Evolutionary conservation across 495 filamentous ascomycete genomes (phyloP).

Genomic region (Aspergillus baeticus): DNA sequence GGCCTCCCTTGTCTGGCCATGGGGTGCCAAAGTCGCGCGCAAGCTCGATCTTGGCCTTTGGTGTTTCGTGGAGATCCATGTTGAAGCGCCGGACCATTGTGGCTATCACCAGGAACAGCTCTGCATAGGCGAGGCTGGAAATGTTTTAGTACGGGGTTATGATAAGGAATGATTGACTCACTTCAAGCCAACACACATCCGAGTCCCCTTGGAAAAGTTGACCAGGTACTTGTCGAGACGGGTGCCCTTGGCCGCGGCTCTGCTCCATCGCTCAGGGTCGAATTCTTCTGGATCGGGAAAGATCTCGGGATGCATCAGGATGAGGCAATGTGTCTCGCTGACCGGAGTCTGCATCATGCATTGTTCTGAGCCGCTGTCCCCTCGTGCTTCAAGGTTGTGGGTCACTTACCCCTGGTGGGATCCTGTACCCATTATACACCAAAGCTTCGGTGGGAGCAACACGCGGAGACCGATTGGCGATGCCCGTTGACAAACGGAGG

Average conservation of each 20-base stretch:
- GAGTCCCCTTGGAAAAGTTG: slow-evolving; percentile 28
- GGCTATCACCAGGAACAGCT: slow-evolving; percentile 40
- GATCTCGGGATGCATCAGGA: slow-evolving; percentile 38
- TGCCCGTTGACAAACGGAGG: slow-evolving; percentile 38
- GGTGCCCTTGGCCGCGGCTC: slow-evolving; percentile 17
- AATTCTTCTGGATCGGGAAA: slow-evolving; percentile 43
- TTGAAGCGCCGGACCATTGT: slow-evolving; percentile 37
- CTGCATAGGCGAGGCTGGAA: slow-evolving; percentile 41
- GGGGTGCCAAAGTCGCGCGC: slow-evolving; percentile 25
- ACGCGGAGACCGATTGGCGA: slow-evolving; percentile 31
- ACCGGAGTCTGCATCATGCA: slow-evolving; percentile 30
- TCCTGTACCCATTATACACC: slow-evolving; percentile 27
- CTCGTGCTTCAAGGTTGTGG: too few relatives aligned
- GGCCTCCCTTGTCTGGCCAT: slow-evolving; percentile 14
- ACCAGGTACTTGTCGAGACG: slow-evolving; percentile 25
- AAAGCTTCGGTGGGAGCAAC: slow-evolving; percentile 29
- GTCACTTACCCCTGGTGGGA: slow-evolving; percentile 14
- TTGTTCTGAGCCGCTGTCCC: too few relatives aligned
- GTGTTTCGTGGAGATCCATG: slow-evolving; percentile 37
- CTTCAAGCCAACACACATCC: slow-evolving; percentile 30
- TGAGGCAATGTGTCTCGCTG: slow-evolving; percentile 35
- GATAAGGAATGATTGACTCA: slow-evolving; percentile 14
- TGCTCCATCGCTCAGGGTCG: slow-evolving; percentile 43
- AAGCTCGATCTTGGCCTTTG: slow-evolving; percentile 26
- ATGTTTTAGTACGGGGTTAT: neutral